Evolutionary conservation across 1,284 basidiomycete genomes (phyloP).

Genomic region (Bjerkandera adusta): DNA sequence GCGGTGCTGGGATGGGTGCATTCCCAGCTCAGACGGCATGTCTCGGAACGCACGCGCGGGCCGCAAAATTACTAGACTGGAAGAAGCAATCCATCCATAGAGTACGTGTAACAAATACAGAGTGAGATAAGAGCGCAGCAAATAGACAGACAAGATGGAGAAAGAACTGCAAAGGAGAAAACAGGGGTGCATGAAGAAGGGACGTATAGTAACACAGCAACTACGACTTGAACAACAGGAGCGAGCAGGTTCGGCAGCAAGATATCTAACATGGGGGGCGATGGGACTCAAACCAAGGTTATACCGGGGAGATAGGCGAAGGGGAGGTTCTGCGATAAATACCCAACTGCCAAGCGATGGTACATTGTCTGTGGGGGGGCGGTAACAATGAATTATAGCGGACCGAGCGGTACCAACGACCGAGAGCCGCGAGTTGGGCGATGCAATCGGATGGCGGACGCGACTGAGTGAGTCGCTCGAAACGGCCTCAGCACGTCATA

Average conservation of each 20-base stretch:
- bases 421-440: neutral
- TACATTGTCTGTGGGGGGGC: constrained; percentile 5
- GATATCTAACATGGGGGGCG: constrained; percentile 6
- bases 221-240: no score
- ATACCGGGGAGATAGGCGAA: constrained; percentile 1
- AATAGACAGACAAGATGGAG: neutral
- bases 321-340: constrained; percentile 19
- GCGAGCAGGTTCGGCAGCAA: no score
- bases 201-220: no score
- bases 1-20: no score
- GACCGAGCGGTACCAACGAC: neutral
- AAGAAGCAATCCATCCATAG: constrained; percentile 4
- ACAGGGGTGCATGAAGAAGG: no score
- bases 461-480: neutral
- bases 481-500: neutral
- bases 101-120: constrained; percentile 3
- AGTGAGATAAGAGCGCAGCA: constrained; percentile 6
- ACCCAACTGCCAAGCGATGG: constrained; percentile 11
- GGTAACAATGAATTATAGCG: constrained; percentile 11
- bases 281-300: constrained; percentile 2
- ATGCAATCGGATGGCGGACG: neutral
- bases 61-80: no score
- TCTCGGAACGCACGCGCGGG: no score
- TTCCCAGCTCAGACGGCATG: no score
- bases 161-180: no score